Evolutionary conservation across 2,329 filamentous ascomycete genomes (phyloP), one percentile per base, ranked within the genome.

Genomic region (Clathrospora elynae): DNA sequence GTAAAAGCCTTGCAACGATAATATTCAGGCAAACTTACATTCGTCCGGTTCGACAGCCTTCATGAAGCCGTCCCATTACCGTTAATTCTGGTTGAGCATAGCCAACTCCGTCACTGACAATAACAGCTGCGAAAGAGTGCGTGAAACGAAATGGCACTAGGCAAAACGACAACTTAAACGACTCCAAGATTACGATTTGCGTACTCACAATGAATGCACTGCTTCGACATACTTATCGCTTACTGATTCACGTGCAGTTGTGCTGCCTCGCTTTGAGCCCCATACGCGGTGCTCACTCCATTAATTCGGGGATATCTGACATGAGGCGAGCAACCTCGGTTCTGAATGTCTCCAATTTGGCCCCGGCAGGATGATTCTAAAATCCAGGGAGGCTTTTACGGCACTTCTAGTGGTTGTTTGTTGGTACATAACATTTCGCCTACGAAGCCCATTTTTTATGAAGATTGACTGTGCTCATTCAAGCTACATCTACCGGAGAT

Each of bases 131-230:
- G 37, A 51, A 56, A 19, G 22, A 43, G 32, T 49, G 50, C 55
- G 55, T 57, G 40, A 54, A 46, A 53, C 38, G 6, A 31, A 35
- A 36, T 41, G 37, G 42, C 41, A 40, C 26, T 40, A 49, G 50
- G 49, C 44, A 54, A 46, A 55, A 58, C 22, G 24, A 38, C 24
- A 41, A 33, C 35, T 46, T 40, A 46, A 22, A 54, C 32, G 46
- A 57, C 54, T 49, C 43, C 43, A 49, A 53, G 48, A 55, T 56
- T 53, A 23, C 47, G 23, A 58, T 58, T 61, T 55, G 54, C 35
- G 30, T 30, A 49, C 23, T 46, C 51, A 53, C 47, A 49, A 61
- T 61, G 59, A 57, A 56, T 46, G 22, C 25, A 33, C 41, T 6
- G 18, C 4, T n/a, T n/a, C 17, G n/a, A n/a, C n/a, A n/a, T n/a